Evolutionary conservation across 495 filamentous ascomycete species (phyloP), one percentile per base, ranked within the genome.

Genomic region (Tuber aestivum): DNA sequence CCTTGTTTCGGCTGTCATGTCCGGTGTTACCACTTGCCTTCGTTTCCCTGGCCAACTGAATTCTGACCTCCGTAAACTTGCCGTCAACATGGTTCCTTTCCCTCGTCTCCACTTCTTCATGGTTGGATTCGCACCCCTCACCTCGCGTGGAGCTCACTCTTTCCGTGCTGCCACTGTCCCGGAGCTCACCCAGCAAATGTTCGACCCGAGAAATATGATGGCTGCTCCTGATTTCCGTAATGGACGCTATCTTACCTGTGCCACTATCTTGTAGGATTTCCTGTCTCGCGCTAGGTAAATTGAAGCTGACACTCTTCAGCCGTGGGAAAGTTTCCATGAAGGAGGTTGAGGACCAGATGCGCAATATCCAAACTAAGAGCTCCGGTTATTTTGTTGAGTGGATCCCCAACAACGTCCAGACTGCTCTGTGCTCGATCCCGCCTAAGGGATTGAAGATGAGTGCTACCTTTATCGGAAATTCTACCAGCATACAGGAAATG

Each of bases 131-230:
- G 94, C 95, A 86, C 95, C 95, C 84, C 90, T 99, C 81, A 99
- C 95, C 85, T 94, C 92, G 90, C 94, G 95, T 87, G 93, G 94
- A 84, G 90, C 94, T 82, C 84, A 94, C 89, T 91, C 91, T 77
- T 99, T 97, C 95, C 95, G 95, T 84, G 94, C 96, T 76, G 92
- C 97, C 84, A 92, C 91, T 83, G 95, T 99, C 74, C 95, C 95
- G 65, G 95, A 99, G 89, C 89, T 99, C 85, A 98, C 95, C 83
- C 95, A 99, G 89, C 95, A 99, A 87, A 99, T 99, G 94, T 99
- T 93, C 89, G 95, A 99, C 89, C 95, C 95, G 83, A 99, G 97
- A 92, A 99, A 99, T 91, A 99, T 99, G 95, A 99, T 99, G 95
- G 95, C 95, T 86, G 95, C 95, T 76, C 94, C 94, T 73, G 95